A percentile compares a stretch with the other conserved stretches of the same genome.
These are phyloP conservation scores for Trypanosoma lewisi DNA, from an alignment of 208 protist genomes.

Conservation along the genomic window DNA sequence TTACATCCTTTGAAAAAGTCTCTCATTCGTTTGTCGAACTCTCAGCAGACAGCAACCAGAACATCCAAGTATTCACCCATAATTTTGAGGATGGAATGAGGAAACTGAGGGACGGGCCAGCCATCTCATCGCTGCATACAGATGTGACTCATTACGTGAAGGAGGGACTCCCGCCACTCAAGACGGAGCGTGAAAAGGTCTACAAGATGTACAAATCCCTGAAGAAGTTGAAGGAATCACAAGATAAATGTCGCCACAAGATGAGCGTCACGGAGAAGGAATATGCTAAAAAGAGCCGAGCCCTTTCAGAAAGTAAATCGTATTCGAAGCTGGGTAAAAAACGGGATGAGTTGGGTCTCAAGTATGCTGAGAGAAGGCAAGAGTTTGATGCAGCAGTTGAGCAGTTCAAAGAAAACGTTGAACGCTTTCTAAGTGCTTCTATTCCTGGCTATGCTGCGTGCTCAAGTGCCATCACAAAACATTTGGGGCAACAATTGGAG, in stretches of 20 bases:
- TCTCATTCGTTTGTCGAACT: slow-evolving; percentile 48
- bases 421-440: slow-evolving; percentile 28
- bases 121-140: slow-evolving; percentile 52
- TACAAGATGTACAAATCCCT: slow-evolving; percentile 38
- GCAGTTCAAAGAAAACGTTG: slow-evolving; percentile 28
- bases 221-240: slow-evolving; percentile 39
- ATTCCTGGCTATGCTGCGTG: slow-evolving; percentile 56
- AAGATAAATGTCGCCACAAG: slow-evolving; percentile 49
- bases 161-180: slow-evolving; percentile 25
- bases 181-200: slow-evolving; percentile 35
- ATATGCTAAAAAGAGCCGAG: slow-evolving; percentile 72
- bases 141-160: slow-evolving; percentile 46
- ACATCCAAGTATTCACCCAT: slow-evolving; percentile 24
- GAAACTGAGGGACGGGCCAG: slow-evolving; percentile 54
- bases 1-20: slow-evolving; percentile 51
- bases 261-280: slow-evolving; percentile 54
- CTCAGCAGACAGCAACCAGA: slow-evolving; percentile 26
- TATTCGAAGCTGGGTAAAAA: slow-evolving; percentile 50
- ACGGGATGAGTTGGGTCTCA: slow-evolving; percentile 40
- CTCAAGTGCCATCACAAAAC: slow-evolving; percentile 42
- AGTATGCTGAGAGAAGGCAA: slow-evolving; percentile 34
- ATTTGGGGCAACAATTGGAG: slow-evolving; percentile 50
- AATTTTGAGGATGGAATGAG: slow-evolving; percentile 54
- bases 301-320: slow-evolving; percentile 36
- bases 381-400: slow-evolving; percentile 30